These are phyloP conservation scores for Sphagnum magellanicum DNA, from an alignment of 228 moss, liverwort and hornwort genomes.

Conservation along the genomic window DNA sequence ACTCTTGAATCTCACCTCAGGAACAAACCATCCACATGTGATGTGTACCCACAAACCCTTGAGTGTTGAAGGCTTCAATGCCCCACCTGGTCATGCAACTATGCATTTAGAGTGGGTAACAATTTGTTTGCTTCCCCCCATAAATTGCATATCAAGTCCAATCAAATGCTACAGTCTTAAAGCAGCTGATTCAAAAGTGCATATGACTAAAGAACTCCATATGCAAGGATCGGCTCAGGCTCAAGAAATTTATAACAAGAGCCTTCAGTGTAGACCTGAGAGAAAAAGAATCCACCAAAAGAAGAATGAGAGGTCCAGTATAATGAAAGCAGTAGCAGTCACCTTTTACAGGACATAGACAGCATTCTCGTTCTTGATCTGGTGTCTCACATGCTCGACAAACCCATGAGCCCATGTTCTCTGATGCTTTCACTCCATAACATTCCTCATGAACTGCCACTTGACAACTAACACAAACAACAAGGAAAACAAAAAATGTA, in stretches of 20 bases:
- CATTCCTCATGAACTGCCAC: constrained; percentile 98
- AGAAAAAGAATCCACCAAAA: too few species aligned
- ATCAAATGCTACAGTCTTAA: too few species aligned
- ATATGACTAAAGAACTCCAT: too few species aligned
- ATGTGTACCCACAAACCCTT: constrained; percentile 87
- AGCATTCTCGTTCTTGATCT: constrained; percentile 87
- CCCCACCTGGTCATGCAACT: constrained; percentile 55
- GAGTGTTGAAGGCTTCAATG: constrained; percentile 81
- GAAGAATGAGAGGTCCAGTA: too few species aligned
- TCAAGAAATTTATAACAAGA: too few species aligned
- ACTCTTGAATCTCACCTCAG: constrained; percentile 77
- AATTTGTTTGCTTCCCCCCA: not conserved
- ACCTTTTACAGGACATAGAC: constrained; percentile 97
- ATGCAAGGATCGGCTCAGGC: too few species aligned
- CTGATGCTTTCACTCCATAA: constrained; percentile 82
- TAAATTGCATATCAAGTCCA: too few species aligned
- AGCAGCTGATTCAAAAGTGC: too few species aligned
- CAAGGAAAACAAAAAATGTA: not conserved
- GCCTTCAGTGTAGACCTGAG: too few species aligned
- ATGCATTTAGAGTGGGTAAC: not conserved
- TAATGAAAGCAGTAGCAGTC: constrained; percentile 10
- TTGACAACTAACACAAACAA: constrained; percentile 57
- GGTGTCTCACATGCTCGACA: constrained; percentile 96
- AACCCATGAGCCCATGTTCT: constrained; percentile 89
- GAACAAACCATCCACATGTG: constrained; percentile 97